A percentile compares a stretch with the other conserved stretches of the same genome.
phyloP scores from a whole-genome alignment of 306 rosid species.

The Vicia faba region DNA sequence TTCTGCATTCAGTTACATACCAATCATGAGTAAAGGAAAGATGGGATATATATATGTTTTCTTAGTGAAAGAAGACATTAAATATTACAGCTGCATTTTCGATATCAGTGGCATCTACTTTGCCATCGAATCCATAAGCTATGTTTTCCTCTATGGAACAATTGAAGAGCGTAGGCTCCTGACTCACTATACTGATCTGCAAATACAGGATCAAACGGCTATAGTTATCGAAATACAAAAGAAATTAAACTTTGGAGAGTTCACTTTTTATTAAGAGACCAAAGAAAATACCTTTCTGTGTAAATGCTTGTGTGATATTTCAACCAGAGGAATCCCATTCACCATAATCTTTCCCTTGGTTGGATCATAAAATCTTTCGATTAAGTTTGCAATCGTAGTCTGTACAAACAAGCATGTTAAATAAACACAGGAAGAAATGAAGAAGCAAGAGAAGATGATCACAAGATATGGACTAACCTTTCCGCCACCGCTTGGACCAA shows the following conservation, averaged over 20 bases:
- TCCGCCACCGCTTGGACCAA: constrained; percentile 94
- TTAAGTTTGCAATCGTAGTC: constrained; percentile 90
- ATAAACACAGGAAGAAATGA: constrained; percentile 10
- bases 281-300: constrained; percentile 65
- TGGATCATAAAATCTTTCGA: constrained; percentile 90
- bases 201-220: constrained; percentile 30
- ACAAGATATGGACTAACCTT: constrained; percentile 50
- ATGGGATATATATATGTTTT: constrained; percentile 12
- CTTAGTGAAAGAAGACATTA: constrained; percentile 2
- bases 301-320: constrained; percentile 73
- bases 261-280: too few species aligned
- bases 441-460: constrained; percentile 2
- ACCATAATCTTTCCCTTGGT: constrained; percentile 64
- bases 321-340: constrained; percentile 75
- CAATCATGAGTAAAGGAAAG: constrained; percentile 22
- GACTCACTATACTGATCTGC: constrained; percentile 83
- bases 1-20: constrained; percentile 50
- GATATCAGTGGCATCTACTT: constrained; percentile 47
- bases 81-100: constrained; percentile 74
- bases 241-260: constrained; percentile 5
- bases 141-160: constrained; percentile 83
- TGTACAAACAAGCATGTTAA: constrained; percentile 43
- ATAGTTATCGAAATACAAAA: constrained; percentile 26
- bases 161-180: constrained; percentile 80
- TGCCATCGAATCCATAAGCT: constrained; percentile 77